Evolutionary conservation across 2,329 filamentous ascomycete genomes (phyloP).

Genomic region (Beauveria sp.): DNA sequence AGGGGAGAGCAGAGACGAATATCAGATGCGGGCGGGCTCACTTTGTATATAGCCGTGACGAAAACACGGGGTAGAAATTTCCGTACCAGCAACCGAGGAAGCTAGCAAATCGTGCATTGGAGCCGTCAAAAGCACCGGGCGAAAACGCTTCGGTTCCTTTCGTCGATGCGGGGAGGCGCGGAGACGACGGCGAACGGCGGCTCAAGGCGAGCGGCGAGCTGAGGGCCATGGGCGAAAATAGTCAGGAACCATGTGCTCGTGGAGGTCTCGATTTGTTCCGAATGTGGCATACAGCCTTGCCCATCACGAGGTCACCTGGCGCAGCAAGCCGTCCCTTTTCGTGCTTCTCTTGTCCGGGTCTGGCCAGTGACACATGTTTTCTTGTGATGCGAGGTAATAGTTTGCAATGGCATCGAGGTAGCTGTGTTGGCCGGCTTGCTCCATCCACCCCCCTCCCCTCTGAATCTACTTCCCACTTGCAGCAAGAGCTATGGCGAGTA

Average conservation of each 20-base stretch:
- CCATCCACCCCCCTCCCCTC: background rate
- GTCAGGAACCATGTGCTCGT: slow-evolving; percentile 11
- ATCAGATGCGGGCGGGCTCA: background rate
- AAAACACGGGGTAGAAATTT: slow-evolving; percentile 9
- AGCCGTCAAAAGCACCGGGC: background rate
- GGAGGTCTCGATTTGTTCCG: slow-evolving; percentile 3
- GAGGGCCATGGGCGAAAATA: slow-evolving; percentile 8
- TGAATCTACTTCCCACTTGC: background rate
- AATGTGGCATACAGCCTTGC: slow-evolving; percentile 1
- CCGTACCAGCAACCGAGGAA: slow-evolving; percentile 11
- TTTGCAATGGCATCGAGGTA: background rate
- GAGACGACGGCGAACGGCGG: slow-evolving; percentile 9
- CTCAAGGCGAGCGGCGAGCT: slow-evolving; percentile 5
- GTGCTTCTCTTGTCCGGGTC: background rate
- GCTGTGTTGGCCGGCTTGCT: background rate
- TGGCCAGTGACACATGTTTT: slow-evolving; percentile 10
- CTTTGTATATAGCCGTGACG: slow-evolving; percentile 3
- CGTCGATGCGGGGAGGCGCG: slow-evolving; percentile 5
- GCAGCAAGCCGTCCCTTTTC: background rate
- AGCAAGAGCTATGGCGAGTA: background rate
- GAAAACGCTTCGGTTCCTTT: slow-evolving; percentile 7
- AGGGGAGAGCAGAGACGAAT: background rate
- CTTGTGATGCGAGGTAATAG: background rate
- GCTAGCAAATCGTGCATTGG: slow-evolving; percentile 1
- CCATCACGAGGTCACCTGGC: slow-evolving; percentile 7